Conservation (phyloP, 2,329 filamentous ascomycete genomes). For the Penicillium capsulatum region DNA sequence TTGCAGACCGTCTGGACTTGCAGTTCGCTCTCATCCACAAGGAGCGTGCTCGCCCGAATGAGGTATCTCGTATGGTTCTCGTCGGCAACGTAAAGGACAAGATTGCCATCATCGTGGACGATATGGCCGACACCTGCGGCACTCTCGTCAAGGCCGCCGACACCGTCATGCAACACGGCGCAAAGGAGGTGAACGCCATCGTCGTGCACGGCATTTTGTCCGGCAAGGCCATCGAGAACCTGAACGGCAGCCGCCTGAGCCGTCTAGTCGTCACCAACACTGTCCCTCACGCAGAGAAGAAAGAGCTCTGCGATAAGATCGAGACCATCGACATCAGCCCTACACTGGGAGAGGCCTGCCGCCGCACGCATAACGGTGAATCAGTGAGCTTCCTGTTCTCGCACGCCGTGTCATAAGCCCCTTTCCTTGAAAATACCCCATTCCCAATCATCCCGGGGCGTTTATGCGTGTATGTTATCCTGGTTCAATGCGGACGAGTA, state of each 20-base stretch:
- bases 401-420: conserved; percentile 41
- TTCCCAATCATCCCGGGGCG: neutral
- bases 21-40: conserved; percentile 96
- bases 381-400: conserved; percentile 51
- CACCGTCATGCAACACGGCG: conserved; percentile 80
- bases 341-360: conserved; percentile 55
- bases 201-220: conserved; percentile 92
- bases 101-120: conserved; percentile 92
- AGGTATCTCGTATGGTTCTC: conserved; percentile 91
- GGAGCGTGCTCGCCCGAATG: conserved; percentile 84
- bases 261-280: conserved; percentile 89
- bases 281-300: conserved; percentile 75
- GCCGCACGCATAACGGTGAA: conserved; percentile 50
- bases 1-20: conserved; percentile 85
- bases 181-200: conserved; percentile 84
- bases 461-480: conserved; percentile 5
- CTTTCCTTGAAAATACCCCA: conserved; percentile 3
- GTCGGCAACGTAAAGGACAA: conserved; percentile 89
- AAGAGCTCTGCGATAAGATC: conserved; percentile 70
- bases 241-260: conserved; percentile 72
- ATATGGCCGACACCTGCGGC: conserved; percentile 96
- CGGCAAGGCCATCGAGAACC: conserved; percentile 78
- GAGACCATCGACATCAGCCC: conserved; percentile 89
- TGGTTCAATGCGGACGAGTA: conserved; percentile 15
- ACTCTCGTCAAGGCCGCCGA: conserved; percentile 84